Conservation (phyloP, 2,329 filamentous ascomycete species). For the Penicillium capsulatum region DNA sequence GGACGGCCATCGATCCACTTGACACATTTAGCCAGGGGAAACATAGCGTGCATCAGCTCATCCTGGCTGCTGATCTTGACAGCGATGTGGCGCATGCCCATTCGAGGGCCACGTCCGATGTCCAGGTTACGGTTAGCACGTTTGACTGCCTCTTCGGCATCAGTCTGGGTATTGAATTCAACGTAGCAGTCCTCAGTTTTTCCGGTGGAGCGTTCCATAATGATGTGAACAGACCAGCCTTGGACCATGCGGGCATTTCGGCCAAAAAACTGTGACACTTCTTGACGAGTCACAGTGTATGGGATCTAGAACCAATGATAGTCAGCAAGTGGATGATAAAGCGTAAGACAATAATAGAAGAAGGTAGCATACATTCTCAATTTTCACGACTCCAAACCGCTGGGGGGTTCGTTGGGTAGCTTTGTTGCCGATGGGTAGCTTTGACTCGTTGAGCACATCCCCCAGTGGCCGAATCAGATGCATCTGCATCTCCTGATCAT, state of each 20-base stretch:
- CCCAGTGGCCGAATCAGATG: not conserved
- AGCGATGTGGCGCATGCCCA: conserved; percentile 48
- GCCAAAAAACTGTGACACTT: conserved; percentile 48
- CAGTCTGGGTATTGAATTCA: conserved; percentile 39
- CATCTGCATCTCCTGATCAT: not conserved
- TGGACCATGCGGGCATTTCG: conserved; percentile 33
- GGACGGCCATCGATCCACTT: conserved; percentile 41
- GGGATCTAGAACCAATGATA: conserved; percentile 39
- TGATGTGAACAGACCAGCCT: conserved; percentile 51
- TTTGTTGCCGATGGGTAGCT: not conserved
- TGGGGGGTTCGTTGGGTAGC: conserved; percentile 6
- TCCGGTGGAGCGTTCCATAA: conserved; percentile 55
- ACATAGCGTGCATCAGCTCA: conserved; percentile 49
- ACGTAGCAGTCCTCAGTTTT: conserved; percentile 55
- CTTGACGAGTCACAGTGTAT: conserved; percentile 47
- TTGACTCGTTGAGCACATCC: not conserved
- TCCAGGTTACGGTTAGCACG: conserved; percentile 36
- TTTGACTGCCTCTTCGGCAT: conserved; percentile 39
- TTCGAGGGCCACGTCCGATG: conserved; percentile 32
- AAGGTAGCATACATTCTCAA: conserved; percentile 34
- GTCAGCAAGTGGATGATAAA: not conserved
- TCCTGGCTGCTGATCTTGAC: conserved; percentile 47
- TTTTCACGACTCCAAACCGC: conserved; percentile 32
- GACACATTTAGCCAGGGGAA: conserved; percentile 51
- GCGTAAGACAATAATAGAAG: not conserved